Base-by-base conservation (phyloP, 2,329 filamentous ascomycete genomes). In the Monilinia aucupariae region DNA sequence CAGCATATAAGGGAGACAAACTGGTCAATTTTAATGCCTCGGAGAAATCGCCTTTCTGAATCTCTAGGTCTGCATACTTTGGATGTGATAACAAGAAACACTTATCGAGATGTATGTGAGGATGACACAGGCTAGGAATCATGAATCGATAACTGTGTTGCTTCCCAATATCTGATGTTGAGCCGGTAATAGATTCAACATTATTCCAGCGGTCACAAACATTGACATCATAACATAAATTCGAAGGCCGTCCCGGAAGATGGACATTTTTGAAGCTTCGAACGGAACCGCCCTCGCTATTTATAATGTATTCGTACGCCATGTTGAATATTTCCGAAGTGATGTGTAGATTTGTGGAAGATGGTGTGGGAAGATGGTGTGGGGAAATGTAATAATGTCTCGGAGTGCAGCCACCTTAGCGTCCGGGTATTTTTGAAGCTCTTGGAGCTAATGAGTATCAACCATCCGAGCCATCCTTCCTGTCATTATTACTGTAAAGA, bases 101-200 rank as follows among this genome's bases (percentile, higher is more conserved):
- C 70, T 87, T 87, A 74, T 91, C 88, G 34, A 91, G 78, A 70
- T 91, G 88, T 58, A 91, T 83, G 68, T 91, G 88, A 9, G 88
- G 86, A 70, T 91, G 88, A 67, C 86, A 89, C 3, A 91, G 79
- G 10, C 81, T 79, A 4, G 85, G 84, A 25, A 77, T 74, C 13
- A 84, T 68, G 1, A 84, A 73, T 32, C 64, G 67, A 47, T 58
- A 34, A 27, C 37, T 43, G 41, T 34, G 45, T 20, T 34, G 39
- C 27, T 53, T 30, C 15, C 64, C 48, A 48, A 37, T 17, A 22
- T 41, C 43, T 37, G 61, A 52, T 25, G 49, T 25, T 12, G 43
- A 47, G 43, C 25, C 70, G 66, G 68, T 69, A 60, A 75, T 68
- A 30, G 70, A 71, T 12, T 61, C 62, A 64, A 77, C 73, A 9